Evolutionary conservation across 2,329 filamentous ascomycete genomes (phyloP), one percentile per base, ranked within the genome.

Genomic region (Corinectria fuckeliana): DNA sequence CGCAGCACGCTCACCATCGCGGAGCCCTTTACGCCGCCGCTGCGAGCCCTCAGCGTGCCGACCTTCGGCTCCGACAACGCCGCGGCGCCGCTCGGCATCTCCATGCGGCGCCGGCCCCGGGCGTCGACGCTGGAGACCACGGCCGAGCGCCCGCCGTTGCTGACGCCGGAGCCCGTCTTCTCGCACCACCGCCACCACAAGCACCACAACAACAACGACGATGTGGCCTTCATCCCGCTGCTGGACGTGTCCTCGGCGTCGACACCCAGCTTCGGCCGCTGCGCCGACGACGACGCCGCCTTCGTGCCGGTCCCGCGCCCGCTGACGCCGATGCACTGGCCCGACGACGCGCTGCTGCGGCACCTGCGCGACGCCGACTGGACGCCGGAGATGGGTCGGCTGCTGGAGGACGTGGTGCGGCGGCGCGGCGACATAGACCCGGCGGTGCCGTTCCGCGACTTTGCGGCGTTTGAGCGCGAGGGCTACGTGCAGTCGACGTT

Each of bases 401-500:
- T 77, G 6, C 70, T 81, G 11, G 72, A 75, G 4, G 74, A 79
- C 11, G 71, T 73, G 2, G 69, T 76, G 47, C 73, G 73, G 49
- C 71, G 71, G 6, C 67, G 71, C 9, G 50, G 66, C 8, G 77
- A 79, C 9, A 70, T 78, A 7, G 72, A 77, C 18, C 56, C 67
- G 20, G 56, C 67, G 2, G 56, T 67, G 14, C 48, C 75, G 8
- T 76, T 80, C 30, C 56, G 66, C 13, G 68, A 71, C 32, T 76
- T 76, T 65, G 76, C 76, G 1, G 65, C 72, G 7, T 75, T 71
- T 34, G 77, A 80, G 38, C 71, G 74, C 7, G 73, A 76, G 25
- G 68, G 70, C 28, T 79, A 80, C 36, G 77, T 77, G 3, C 81
- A 82, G 58, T 80, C 81, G 3, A 83, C 83, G 14, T 85, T 84